Evolutionary conservation across 371 early-diverging fungal genomes (phyloP).

Genomic region (Smittium mucronatum): DNA sequence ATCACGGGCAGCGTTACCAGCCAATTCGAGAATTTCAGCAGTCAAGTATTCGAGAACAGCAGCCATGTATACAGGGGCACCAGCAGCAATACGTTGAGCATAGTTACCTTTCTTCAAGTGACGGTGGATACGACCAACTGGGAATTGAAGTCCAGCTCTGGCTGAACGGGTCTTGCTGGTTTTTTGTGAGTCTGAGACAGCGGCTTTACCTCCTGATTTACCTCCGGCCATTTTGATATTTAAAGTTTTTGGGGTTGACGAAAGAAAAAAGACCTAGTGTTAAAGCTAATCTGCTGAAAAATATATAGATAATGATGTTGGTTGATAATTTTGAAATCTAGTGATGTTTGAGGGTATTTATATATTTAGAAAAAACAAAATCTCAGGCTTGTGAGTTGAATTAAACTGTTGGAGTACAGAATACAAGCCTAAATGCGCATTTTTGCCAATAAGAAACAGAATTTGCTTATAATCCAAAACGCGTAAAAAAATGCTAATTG

Average conservation of each 20-base stretch:
- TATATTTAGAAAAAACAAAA: no score
- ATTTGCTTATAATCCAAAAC: no score
- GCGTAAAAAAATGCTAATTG: no score
- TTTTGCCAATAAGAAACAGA: no score
- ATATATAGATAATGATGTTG: no score
- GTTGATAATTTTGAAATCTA: no score
- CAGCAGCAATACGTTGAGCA: slow-evolving; percentile 87
- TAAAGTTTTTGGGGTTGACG: slow-evolving; percentile 7
- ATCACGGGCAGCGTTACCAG: slow-evolving; percentile 91
- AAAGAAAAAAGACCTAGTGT: no score
- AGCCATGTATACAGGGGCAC: slow-evolving; percentile 90
- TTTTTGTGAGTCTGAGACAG: slow-evolving; percentile 16
- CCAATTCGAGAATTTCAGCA: slow-evolving; percentile 94
- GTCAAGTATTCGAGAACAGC: slow-evolving; percentile 93
- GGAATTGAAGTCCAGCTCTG: slow-evolving; percentile 36
- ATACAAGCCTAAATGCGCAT: no score
- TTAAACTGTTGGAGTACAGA: no score
- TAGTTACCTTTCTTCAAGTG: slow-evolving; percentile 90
- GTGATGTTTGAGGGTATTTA: no score
- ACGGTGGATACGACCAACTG: slow-evolving; percentile 95
- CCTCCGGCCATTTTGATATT: slow-evolving; percentile 13
- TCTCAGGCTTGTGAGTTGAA: no score
- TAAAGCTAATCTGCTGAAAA: no score
- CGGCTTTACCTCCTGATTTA: slow-evolving; percentile 22
- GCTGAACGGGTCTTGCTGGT: slow-evolving; percentile 24